Base-by-base conservation (phyloP, 2,329 filamentous ascomycete species). In the Cladosporium austrohemisphaericum region DNA sequence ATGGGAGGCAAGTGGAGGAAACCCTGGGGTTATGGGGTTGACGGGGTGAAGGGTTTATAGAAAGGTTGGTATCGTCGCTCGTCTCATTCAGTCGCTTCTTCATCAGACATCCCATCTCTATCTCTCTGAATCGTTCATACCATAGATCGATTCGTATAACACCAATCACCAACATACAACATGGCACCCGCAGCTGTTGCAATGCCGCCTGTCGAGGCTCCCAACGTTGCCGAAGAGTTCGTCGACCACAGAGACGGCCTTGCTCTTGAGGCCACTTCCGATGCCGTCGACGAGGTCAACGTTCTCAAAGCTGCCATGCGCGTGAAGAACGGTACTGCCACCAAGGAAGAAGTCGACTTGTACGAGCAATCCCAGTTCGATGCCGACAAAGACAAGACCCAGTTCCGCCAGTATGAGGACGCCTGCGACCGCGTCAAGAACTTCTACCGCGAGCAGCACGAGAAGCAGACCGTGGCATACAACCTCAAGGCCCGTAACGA, bases 401-500 rank as follows among this genome's bases (percentile, higher is more conserved):
- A 84, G 57, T 92, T 92, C 72, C 79, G 90, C 26, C 84, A 93
- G 65, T 95, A 92, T 71, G 83, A 89, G 60, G 83, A 84, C 13
- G 88, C 89, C 33, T 88, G 85, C 71, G 85, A 89, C 70, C 80
- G 87, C 43, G 88, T 95, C 67, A 90, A 90, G 76, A 80, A 78
- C 73, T 94, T 95, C 71, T 95, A 95, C 78, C 77, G 75, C 52
- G 88, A 83, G 61, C 80, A 83, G 57, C 80, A 83, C 69, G 74
- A 75, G 64, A 83, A 83, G 74, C 86, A 90, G 69, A 90, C 85
- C 40, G 81, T 88, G 0, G 82, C 86, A 8, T 94, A 91, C 78
- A 95, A 95, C 74, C 77, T 94, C 35, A 81, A 83, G 55, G 88
- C 86, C 11, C 86, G 90, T 49, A 82, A 85, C 59, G 73, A 78